Base-by-base conservation (phyloP, 2,329 filamentous ascomycete species). In the Fusarium chuoi region DNA sequence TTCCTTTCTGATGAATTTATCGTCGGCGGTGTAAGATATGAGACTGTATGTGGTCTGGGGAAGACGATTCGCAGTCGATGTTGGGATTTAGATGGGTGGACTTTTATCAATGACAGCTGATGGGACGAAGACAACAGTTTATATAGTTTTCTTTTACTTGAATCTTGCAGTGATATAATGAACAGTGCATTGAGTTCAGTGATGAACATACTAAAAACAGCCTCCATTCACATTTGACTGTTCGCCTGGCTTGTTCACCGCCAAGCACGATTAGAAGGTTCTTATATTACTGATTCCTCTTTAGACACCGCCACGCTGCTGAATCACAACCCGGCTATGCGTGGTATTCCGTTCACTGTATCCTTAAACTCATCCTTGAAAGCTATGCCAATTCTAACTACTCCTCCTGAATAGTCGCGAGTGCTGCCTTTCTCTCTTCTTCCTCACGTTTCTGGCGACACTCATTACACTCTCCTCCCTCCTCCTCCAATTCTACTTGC, bases 231-330 rank as follows among this genome's bases (percentile, higher is more conserved):
- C 51, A 4, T 6, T 28, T 18, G 1, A 28, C 1, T 26, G 6
- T 6, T 24, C 1, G 0, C 20, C 10, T 39, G 12, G 2, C 5
- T 5, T n/a, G 7, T 17, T 54, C 51, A n/a, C 6, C 2, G 2
- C 7, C 18, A 9, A 2, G 2, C 20, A 12, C 7, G 7, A 10
- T 39, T 6, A n/a, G 11, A 10, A 10, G 14, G 5, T 10, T 15
- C 0, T n/a, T 4, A 1, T 17, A 7, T 15, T 13, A 13, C 7
- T 5, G 7, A 6, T 28, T n/a, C 5, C 28, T 1, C 3, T 17
- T 12, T 10, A 4, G 5, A 17, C 12, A 13, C 1, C 5, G 12
- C 11, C 8, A 20, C 5, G 15, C 0, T 24, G 10, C 10, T 35
- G 22, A 20, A 20, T 10, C 10, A 5, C 0, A 5, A 20, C 4